Evolutionary conservation across 495 filamentous ascomycete genomes (phyloP), one percentile per base, ranked within the genome.

Genomic region (Hapsidospora chrysogenum): DNA sequence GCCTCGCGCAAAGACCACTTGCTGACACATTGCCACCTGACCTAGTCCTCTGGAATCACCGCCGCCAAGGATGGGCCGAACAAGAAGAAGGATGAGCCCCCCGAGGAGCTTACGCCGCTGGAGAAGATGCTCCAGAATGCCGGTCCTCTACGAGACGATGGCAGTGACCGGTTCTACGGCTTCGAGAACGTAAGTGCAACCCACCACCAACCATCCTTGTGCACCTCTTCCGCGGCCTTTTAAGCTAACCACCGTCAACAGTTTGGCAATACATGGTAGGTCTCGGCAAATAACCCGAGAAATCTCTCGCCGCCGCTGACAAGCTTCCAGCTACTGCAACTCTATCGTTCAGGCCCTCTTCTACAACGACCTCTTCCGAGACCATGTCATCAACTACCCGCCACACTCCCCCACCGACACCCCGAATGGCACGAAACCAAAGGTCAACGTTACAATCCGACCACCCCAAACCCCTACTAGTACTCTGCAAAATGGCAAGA

Each of bases 251-350:
- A 9, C 16, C 13, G 19, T n/a, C 18, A 13, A 9, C 33, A 96
- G 85, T 93, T 87, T 58, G 89, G 89, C 43, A 96, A 93, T 47
- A 97, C 89, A 46, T 97, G 89, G 85, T 93, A 78, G 47, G 61
- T 31, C 16, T 27, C 33, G 18, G 22, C 33, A 17, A 17, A 16
- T 10, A 36, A 23, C 29, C n/a, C 32, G 32, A 27, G 30, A 15
- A 15, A 33, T 9, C 33, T 21, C 20, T 0, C 5, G 29, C 5
- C 21, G 9, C 30, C 25, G 29, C 53, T 64, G 31, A 64, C 46
- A 18, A 13, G 10, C 15, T 16, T 35, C 23, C 51, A 93, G 85
- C 47, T 97, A 97, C 54, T 92, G 83, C 60, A 97, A 96, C 52
- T 97, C 89, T 9, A 93, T 97, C 46, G 64, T 97, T 42, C 89